Conservation (phyloP, 179 eudicot species). For the Silene noctiflora region DNA sequence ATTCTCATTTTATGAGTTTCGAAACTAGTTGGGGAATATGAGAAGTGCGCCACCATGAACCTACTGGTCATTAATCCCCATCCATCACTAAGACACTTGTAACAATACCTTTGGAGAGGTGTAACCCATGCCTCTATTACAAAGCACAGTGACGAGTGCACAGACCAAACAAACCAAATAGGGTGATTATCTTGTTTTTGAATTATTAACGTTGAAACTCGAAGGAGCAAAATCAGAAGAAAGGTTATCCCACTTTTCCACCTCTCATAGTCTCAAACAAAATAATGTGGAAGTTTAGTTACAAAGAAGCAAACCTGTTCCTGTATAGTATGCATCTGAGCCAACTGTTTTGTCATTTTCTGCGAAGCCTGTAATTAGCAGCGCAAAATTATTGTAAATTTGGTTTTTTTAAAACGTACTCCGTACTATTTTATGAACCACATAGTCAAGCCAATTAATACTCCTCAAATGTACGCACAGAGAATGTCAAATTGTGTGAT, state of each 20-base stretch:
- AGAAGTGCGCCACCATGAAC: not conserved
- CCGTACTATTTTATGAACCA: not conserved
- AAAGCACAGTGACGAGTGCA: not conserved
- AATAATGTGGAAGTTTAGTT: not conserved
- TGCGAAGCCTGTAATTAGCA: conserved; percentile 55
- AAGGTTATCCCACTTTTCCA: not conserved
- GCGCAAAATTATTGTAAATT: conserved; percentile 15
- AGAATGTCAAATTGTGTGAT: not conserved
- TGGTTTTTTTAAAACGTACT: not conserved
- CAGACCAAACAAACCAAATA: not conserved
- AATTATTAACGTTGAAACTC: not conserved
- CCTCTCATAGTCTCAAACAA: conserved; percentile 3
- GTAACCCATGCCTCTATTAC: not conserved
- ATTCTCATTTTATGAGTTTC: not conserved
- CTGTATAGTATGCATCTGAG: conserved; percentile 68
- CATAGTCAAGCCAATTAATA: not conserved
- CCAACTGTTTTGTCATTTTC: conserved; percentile 68
- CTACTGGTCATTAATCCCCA: not conserved
- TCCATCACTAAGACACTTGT: not conserved
- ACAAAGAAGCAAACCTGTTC: conserved; percentile 64
- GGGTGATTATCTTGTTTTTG: not conserved
- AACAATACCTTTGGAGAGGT: not conserved
- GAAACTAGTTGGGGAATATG: not conserved
- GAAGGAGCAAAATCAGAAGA: not conserved
- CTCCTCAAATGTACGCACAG: not conserved